phyloP scores from a whole-genome alignment of 75 land plant species.

The Cunninghamia lanceolata region DNA sequence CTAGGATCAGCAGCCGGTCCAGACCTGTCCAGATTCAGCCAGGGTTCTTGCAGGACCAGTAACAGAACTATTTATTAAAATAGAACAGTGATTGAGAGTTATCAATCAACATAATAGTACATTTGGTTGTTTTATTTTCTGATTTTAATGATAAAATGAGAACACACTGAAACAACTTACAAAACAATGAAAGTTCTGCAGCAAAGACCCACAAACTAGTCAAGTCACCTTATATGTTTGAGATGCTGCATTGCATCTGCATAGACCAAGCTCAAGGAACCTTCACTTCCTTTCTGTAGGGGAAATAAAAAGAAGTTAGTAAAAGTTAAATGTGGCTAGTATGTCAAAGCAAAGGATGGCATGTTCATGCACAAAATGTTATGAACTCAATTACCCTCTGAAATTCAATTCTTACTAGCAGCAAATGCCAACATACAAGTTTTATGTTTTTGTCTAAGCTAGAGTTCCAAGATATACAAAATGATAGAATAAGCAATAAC shows the following conservation, averaged over 20 bases:
- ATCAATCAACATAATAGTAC: not conserved
- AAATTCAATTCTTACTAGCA: not conserved
- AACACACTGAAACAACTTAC: not conserved
- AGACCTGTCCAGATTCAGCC: no score
- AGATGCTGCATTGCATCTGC: slow-evolving; percentile 81
- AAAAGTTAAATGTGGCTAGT: not conserved
- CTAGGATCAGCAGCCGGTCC: no score
- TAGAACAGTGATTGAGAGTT: not conserved
- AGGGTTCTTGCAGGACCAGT: not conserved
- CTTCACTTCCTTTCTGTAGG: slow-evolving; percentile 94
- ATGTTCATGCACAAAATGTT: not conserved
- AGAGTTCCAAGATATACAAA: not conserved
- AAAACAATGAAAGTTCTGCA: not conserved
- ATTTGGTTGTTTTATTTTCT: not conserved
- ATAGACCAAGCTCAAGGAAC: slow-evolving; percentile 64
- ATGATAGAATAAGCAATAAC: not conserved
- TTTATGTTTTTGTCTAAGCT: not conserved
- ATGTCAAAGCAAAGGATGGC: not conserved
- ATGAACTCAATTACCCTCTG: not conserved
- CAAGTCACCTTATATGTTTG: slow-evolving; percentile 55
- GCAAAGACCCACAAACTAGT: not conserved
- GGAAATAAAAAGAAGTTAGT: not conserved
- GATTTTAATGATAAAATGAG: not conserved
- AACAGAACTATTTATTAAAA: not conserved
- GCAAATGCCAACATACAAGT: not conserved